These are phyloP conservation scores for Ilex paraguariensis DNA, from an alignment of 305 asterid species.

Conservation along the genomic window DNA sequence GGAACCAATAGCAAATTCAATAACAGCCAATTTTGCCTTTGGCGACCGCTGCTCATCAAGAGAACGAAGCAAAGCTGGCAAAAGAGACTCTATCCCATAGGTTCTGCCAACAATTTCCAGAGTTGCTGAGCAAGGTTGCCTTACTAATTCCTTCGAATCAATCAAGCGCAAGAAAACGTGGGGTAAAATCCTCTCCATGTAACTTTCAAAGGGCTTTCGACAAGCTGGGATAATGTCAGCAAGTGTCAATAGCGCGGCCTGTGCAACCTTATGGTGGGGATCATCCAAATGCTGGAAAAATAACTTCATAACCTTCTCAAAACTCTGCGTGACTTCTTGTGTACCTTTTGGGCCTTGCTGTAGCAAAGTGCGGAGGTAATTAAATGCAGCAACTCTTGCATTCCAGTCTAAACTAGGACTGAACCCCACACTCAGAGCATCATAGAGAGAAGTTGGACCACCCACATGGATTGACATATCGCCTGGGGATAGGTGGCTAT, in stretches of 20 bases:
- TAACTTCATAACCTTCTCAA: conserved; percentile 97
- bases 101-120: conserved; percentile 88
- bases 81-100: conserved; percentile 83
- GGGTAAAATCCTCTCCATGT: conserved; percentile 95
- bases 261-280: conserved; percentile 99
- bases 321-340: conserved; percentile 91
- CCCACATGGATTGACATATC: conserved; percentile 75
- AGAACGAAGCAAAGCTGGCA: conserved; percentile 95
- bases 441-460: conserved; percentile 84
- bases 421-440: conserved; percentile 89
- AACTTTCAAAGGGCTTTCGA: conserved; percentile 93
- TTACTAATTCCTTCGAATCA: conserved; percentile 93
- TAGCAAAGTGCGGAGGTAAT: conserved; percentile 62
- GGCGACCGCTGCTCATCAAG: conserved; percentile 99
- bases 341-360: conserved; percentile 95
- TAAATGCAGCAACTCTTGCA: conserved; percentile 95
- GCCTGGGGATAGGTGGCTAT: conserved; percentile 71
- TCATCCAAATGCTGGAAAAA: conserved; percentile 99
- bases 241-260: conserved; percentile 96
- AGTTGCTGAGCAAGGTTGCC: conserved; percentile 94
- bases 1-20: conserved; percentile 90
- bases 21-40: conserved; percentile 96
- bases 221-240: conserved; percentile 97
- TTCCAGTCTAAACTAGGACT: conserved; percentile 95
- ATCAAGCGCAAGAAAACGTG: conserved; percentile 96